Evolutionary conservation across 176 grass and related monocot genomes (phyloP).

Genomic region (Eragrostis curvula): DNA sequence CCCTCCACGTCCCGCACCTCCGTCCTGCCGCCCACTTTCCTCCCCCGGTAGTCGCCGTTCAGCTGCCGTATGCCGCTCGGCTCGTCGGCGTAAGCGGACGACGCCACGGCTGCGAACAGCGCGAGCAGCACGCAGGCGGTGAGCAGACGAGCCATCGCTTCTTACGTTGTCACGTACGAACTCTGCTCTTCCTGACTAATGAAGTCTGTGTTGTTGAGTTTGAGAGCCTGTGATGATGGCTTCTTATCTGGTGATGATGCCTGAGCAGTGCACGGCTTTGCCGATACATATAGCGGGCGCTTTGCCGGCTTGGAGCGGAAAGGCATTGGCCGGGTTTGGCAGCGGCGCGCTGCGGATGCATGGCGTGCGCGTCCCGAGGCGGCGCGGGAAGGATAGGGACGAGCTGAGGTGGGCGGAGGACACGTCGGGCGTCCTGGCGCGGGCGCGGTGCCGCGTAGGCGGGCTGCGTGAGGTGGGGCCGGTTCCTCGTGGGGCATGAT

Average conservation of each 20-base stretch:
- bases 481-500: background rate
- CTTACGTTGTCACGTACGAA: background rate
- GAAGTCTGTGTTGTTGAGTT: background rate
- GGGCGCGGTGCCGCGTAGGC: slow-evolving; percentile 45
- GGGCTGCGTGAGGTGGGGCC: background rate
- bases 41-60: slow-evolving; percentile 29
- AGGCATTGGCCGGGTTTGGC: background rate
- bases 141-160: background rate
- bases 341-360: slow-evolving; percentile 11
- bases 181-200: background rate
- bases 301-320: background rate
- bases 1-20: slow-evolving; percentile 67
- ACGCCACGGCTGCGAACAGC: slow-evolving; percentile 28
- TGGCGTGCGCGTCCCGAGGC: slow-evolving; percentile 12
- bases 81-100: slow-evolving; percentile 1
- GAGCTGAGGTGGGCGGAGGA: background rate
- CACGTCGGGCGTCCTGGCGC: slow-evolving; percentile 21
- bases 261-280: background rate
- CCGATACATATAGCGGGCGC: background rate
- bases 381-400: background rate
- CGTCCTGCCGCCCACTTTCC: slow-evolving; percentile 68
- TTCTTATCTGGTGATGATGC: no score
- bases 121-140: slow-evolving; percentile 21
- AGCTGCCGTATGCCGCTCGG: background rate
- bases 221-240: background rate